Evolutionary conservation across 2,329 filamentous ascomycete species (phyloP).

Genomic region (Colletotrichum caudatum): DNA sequence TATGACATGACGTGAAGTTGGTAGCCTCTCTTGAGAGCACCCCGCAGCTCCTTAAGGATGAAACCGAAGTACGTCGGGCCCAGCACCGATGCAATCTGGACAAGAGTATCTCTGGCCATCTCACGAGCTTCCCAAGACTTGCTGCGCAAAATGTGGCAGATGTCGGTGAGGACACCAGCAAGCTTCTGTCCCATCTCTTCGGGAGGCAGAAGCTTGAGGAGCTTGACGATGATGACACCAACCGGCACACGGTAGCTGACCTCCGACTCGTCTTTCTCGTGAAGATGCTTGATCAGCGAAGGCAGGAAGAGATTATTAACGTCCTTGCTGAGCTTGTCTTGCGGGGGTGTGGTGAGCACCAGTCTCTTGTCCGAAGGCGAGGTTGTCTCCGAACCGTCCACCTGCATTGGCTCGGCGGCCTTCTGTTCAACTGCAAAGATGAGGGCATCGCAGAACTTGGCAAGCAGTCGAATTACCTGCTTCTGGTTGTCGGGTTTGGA

Average conservation of each 20-base stretch:
- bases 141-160: conserved; percentile 92
- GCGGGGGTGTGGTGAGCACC: conserved; percentile 73
- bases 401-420: conserved; percentile 56
- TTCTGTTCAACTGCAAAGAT: conserved; percentile 61
- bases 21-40: conserved; percentile 85
- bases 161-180: conserved; percentile 87
- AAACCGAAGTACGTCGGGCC: conserved; percentile 90
- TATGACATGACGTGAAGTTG: conserved; percentile 96
- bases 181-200: conserved; percentile 79
- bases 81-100: conserved; percentile 83
- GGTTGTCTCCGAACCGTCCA: conserved; percentile 50
- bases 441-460: conserved; percentile 83
- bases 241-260: conserved; percentile 94
- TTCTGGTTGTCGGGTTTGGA: conserved; percentile 87
- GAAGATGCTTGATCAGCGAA: conserved; percentile 83
- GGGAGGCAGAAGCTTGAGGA: conserved; percentile 82
- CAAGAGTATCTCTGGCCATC: conserved; percentile 87
- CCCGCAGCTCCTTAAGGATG: conserved; percentile 89
- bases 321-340: conserved; percentile 77
- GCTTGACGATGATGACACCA: conserved; percentile 87
- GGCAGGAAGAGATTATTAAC: conserved; percentile 82
- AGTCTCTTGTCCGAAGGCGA: conserved; percentile 58
- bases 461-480: conserved; percentile 84
- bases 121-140: conserved; percentile 90
- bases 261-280: conserved; percentile 93